Conservation (phyloP, 1,139 yeast species). For the Diutina siamensis region DNA sequence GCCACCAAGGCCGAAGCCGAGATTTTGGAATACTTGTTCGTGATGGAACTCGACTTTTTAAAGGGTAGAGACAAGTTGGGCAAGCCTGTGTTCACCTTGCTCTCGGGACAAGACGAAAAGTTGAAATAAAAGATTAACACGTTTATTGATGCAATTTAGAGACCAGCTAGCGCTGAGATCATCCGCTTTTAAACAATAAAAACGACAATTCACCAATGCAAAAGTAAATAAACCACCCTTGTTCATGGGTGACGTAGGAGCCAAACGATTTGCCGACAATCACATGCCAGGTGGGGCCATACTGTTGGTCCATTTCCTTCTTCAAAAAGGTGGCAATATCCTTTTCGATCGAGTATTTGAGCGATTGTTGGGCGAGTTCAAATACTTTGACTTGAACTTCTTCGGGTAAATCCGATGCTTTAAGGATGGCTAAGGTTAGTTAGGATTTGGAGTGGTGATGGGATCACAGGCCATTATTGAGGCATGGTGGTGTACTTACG, state of each 20-base stretch:
- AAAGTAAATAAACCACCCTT: constrained; percentile 75
- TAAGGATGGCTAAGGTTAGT: constrained; percentile 15
- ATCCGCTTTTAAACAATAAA: constrained; percentile 60
- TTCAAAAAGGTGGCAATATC: constrained; percentile 78
- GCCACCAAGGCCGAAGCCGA: constrained; percentile 55
- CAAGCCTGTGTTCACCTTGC: constrained; percentile 78
- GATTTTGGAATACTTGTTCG: constrained; percentile 71
- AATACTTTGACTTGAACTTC: constrained; percentile 50
- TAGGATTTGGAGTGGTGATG: not conserved
- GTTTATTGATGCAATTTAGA: not conserved
- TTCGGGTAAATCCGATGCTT: constrained; percentile 40
- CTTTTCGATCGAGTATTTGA: constrained; percentile 37
- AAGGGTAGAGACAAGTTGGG: constrained; percentile 83
- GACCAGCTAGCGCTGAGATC: not conserved
- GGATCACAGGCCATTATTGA: too few species aligned
- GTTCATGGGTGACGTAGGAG: constrained; percentile 82
- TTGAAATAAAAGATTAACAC: not conserved
- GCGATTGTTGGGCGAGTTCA: constrained; percentile 45
- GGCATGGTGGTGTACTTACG: not conserved
- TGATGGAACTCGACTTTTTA: constrained; percentile 89
- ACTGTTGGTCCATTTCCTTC: constrained; percentile 48
- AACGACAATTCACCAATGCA: constrained; percentile 76
- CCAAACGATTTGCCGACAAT: constrained; percentile 92
- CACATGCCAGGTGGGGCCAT: constrained; percentile 90
- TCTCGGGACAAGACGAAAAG: constrained; percentile 56